Conservation (phyloP, 345 rosid genomes). For the Eucalyptus victrix region DNA sequence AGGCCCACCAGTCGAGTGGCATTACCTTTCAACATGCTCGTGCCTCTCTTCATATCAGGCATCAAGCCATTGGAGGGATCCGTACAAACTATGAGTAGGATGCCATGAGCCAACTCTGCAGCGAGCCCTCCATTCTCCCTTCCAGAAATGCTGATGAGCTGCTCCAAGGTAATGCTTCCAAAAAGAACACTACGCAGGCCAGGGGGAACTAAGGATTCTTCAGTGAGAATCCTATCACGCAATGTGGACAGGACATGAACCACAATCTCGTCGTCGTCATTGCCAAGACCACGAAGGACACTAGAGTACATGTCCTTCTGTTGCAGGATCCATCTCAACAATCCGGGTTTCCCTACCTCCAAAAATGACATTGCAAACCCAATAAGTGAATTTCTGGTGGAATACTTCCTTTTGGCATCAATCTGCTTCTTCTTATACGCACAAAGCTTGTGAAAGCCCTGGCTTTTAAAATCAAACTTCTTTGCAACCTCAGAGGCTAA, state of each 20-base stretch:
- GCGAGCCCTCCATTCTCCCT: conserved; percentile 40
- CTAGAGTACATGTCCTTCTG: conserved; percentile 78
- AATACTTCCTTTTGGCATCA: conserved; percentile 32
- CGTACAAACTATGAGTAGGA: conserved; percentile 63
- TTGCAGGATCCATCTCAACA: conserved; percentile 68
- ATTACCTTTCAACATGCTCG: conserved; percentile 60
- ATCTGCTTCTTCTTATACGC: conserved; percentile 25
- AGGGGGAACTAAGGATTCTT: conserved; percentile 69
- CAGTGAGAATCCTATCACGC: conserved; percentile 46
- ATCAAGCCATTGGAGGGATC: conserved; percentile 86
- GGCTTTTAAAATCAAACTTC: conserved; percentile 62
- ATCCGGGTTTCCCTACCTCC: conserved; percentile 72
- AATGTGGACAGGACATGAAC: conserved; percentile 51
- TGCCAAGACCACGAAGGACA: conserved; percentile 60
- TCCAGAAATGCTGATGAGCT: conserved; percentile 53
- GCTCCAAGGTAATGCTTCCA: conserved; percentile 70
- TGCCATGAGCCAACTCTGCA: conserved; percentile 54
- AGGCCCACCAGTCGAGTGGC: conserved; percentile 51
- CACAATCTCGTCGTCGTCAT: conserved; percentile 60
- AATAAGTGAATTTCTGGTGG: conserved; percentile 60
- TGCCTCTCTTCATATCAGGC: conserved; percentile 54
- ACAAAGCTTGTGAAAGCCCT: conserved; percentile 47
- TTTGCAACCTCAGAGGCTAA: conserved; percentile 78
- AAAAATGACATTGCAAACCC: conserved; percentile 80
- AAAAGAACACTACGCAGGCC: conserved; percentile 84